Conservation (phyloP, 2,329 filamentous ascomycete genomes). For the Cladosporium sp. region DNA sequence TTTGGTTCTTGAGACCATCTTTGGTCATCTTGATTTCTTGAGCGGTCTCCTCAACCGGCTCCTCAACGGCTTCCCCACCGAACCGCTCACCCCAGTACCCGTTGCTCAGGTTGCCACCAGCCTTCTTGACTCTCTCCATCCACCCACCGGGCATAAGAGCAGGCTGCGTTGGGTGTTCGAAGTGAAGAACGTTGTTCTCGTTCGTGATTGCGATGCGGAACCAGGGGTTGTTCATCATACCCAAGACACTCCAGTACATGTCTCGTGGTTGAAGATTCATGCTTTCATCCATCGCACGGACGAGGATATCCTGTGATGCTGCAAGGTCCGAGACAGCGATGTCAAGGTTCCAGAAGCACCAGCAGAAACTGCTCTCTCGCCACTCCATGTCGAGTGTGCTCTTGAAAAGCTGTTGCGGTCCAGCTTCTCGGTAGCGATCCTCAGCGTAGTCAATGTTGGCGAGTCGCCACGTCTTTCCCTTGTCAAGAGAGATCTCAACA, state of each 20-base stretch:
- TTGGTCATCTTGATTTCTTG: slow-evolving; percentile 76
- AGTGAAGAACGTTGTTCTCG: slow-evolving; percentile 61
- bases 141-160: slow-evolving; percentile 74
- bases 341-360: slow-evolving; percentile 84
- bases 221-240: slow-evolving; percentile 99
- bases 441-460: slow-evolving; percentile 78
- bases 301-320: slow-evolving; percentile 66
- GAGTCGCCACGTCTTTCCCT: slow-evolving; percentile 74
- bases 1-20: slow-evolving; percentile 56
- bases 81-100: slow-evolving; percentile 78
- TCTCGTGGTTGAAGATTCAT: slow-evolving; percentile 84
- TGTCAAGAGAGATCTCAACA: slow-evolving; percentile 78
- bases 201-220: slow-evolving; percentile 74
- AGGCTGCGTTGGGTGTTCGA: slow-evolving; percentile 86
- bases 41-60: slow-evolving; percentile 45
- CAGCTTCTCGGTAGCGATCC: slow-evolving; percentile 69
- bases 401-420: slow-evolving; percentile 66
- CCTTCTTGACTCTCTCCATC: slow-evolving; percentile 89
- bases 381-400: slow-evolving; percentile 75
- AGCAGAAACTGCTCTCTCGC: slow-evolving; percentile 80
- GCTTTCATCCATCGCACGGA: slow-evolving; percentile 85
- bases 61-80: slow-evolving; percentile 45
- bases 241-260: slow-evolving; percentile 93
- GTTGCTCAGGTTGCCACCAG: slow-evolving; percentile 74
- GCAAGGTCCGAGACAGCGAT: slow-evolving; percentile 60